Base-by-base conservation (phyloP, 192 early-diverging fungal genomes). In the Pilaira anomala region DNA sequence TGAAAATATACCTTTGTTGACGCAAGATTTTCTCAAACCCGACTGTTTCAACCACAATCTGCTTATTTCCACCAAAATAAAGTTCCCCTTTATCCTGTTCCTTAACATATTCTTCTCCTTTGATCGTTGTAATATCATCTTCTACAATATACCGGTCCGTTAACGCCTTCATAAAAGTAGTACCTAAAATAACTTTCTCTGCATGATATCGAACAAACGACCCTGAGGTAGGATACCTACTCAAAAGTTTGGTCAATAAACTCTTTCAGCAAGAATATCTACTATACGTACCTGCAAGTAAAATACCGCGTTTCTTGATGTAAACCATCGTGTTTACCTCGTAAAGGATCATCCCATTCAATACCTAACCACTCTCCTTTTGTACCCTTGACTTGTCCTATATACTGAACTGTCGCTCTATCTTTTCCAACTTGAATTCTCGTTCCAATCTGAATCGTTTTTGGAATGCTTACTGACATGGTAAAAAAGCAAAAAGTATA, bases 281-380 rank as follows among this genome's bases (percentile, higher is more conserved):
- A 21, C 21, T 21, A 6, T 29, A 3, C 60, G 60, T 69, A 78
- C 80, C 62, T 74, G 69, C 84, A 85, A 29, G 66, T 40, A 66
- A 87, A 87, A 62, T 85, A 85, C 22, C 65, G 62, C 5, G 36
- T 66, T 12, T 75, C 82, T 3, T 82, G 56, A 55, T 85, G 80
- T 6, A 72, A 55, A 22, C 85, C 85, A 49, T 79, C 74, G 53
- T 87, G 85, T 62, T 87, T 87, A 25, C 85, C 85, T 51, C 85
- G 72, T 18, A 56, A 54, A 11, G 66, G 65, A 67, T 80, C 75
- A 58, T 87, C 85, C 85, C 85, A 87, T 62, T 87, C 83, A 16
- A 87, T 72, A 9, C 85, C 85, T 25, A 85, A 57, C 85, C 85
- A 87, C 21, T 80, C 76, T 33, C 80, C 79, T 11, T 68, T 69